phyloP scores from a whole-genome alignment of 352 stramenopile genomes.

The Elongisporangium senticosum region DNA sequence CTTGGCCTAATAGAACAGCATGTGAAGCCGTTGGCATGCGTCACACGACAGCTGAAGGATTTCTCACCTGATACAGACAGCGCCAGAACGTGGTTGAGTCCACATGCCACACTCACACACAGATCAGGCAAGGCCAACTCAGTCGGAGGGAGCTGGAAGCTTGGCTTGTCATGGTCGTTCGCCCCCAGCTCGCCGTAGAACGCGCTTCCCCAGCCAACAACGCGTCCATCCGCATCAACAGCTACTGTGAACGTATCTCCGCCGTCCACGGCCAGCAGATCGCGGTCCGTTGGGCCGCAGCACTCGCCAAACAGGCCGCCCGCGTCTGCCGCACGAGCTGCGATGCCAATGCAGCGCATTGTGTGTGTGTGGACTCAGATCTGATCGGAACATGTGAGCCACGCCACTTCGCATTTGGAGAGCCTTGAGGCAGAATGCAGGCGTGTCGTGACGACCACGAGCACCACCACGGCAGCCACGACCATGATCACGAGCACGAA shows the following conservation, averaged over 20 bases:
- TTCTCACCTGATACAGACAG: slow-evolving; percentile 18
- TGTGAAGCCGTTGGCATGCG: not conserved
- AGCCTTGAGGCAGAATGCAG: slow-evolving; percentile 12
- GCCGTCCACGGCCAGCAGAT: slow-evolving; percentile 24
- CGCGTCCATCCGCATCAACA: slow-evolving; percentile 17
- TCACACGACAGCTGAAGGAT: not conserved
- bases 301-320: slow-evolving; percentile 34
- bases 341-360: slow-evolving; percentile 12
- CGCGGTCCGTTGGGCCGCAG: slow-evolving; percentile 3
- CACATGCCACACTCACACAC: slow-evolving; percentile 42
- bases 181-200: slow-evolving; percentile 61
- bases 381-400: slow-evolving; percentile 3
- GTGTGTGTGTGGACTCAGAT: slow-evolving; percentile 8
- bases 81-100: slow-evolving; percentile 49
- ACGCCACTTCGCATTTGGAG: not conserved
- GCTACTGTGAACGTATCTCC: slow-evolving; percentile 57
- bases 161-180: not conserved
- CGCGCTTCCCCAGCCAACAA: slow-evolving; percentile 52
- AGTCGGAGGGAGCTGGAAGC: slow-evolving; percentile 1
- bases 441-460: slow-evolving; percentile 36
- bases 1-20: slow-evolving; percentile 13
- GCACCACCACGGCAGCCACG: slow-evolving; percentile 42
- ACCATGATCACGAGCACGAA: slow-evolving; percentile 54
- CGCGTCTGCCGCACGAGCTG: not conserved
- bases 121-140: slow-evolving; percentile 16